Conservation (phyloP, 257 asterid species). For the Gentiana dahurica region DNA sequence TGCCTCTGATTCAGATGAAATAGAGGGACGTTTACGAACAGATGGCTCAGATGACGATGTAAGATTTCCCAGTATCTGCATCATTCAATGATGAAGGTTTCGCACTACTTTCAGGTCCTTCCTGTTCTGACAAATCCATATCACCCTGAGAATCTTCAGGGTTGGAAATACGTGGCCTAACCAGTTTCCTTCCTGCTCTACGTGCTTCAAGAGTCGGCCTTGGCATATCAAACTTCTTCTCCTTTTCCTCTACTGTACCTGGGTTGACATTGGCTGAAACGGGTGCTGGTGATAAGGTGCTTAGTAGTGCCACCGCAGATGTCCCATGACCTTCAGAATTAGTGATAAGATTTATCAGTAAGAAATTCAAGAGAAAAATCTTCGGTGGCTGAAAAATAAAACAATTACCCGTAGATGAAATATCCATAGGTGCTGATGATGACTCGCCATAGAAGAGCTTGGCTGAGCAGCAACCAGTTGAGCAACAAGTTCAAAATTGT, state of each 20-base stretch:
- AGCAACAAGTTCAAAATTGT: conserved; percentile 48
- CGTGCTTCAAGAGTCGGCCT: conserved; percentile 37
- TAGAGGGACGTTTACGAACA: conserved; percentile 57
- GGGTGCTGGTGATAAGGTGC: conserved; percentile 13
- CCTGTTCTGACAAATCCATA: conserved; percentile 64
- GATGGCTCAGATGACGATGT: conserved; percentile 15
- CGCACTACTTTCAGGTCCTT: conserved; percentile 29
- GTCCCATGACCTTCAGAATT: conserved; percentile 14
- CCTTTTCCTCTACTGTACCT: conserved; percentile 47
- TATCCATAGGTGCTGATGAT: conserved; percentile 20
- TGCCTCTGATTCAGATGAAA: conserved; percentile 30
- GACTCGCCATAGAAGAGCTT: conserved; percentile 29
- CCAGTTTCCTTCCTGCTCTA: conserved; percentile 63
- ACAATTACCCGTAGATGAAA: conserved; percentile 24
- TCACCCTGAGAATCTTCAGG: conserved; percentile 75
- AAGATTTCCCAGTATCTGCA: conserved; percentile 31
- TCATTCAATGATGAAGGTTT: conserved; percentile 6
- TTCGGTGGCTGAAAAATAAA: background rate
- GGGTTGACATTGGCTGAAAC: conserved; percentile 24
- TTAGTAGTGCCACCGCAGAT: conserved; percentile 18
- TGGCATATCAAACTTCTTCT: conserved; percentile 21
- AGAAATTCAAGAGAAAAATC: too few species aligned
- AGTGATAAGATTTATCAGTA: too few species aligned
- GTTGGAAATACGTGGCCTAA: conserved; percentile 74
- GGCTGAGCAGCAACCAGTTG: conserved; percentile 34